phyloP scores from a whole-genome alignment of 257 asterid species.

The Gynochthodes officinalis region DNA sequence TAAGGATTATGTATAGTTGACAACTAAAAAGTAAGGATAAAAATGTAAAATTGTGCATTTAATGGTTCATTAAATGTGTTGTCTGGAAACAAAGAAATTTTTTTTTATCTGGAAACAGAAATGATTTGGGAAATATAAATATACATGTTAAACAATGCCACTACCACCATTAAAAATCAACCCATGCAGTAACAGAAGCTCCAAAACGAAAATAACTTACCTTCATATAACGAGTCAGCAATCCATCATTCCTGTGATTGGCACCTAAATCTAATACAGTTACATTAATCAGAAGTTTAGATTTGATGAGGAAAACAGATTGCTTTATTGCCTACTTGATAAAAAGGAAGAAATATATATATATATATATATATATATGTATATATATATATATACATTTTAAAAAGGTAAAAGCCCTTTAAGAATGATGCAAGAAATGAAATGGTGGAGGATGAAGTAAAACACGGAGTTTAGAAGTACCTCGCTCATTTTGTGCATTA shows the following conservation, averaged over 20 bases:
- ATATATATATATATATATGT: no score
- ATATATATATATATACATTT: no score
- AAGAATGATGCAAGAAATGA: no score
- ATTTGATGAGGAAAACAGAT: background rate
- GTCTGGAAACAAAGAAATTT: no score
- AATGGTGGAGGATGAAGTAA: background rate
- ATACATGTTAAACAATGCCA: background rate
- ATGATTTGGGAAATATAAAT: no score
- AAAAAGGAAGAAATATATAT: no score
- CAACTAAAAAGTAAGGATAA: no score
- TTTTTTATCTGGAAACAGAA: no score
- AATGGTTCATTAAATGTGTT: no score
- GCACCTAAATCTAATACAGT: constrained; percentile 42
- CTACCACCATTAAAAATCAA: constrained; percentile 6
- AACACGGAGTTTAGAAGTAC: background rate
- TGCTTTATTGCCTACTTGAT: background rate
- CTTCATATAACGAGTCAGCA: constrained; percentile 90
- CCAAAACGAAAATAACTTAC: constrained; percentile 34
- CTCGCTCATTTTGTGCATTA: constrained; percentile 12
- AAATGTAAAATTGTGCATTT: no score
- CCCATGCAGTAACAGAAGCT: background rate
- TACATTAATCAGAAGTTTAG: constrained; percentile 67
- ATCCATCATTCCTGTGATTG: constrained; percentile 67
- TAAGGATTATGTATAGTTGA: no score
- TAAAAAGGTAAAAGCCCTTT: no score